These are phyloP conservation scores for Dactylellina haptotyla DNA, from an alignment of 2,329 filamentous ascomycete species.

Conservation along the genomic window DNA sequence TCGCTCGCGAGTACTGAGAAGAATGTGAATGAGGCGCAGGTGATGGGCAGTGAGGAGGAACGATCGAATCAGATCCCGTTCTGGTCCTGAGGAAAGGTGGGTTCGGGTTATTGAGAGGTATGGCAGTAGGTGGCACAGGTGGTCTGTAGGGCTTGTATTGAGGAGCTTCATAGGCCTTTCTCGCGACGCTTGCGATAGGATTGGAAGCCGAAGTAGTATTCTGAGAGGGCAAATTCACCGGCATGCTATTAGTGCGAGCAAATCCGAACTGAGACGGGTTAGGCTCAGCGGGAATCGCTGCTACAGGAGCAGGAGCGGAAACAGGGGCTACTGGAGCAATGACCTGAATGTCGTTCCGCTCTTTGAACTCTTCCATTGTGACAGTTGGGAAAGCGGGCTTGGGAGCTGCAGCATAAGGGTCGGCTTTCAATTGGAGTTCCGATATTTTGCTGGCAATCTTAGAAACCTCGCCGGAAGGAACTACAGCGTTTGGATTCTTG, in stretches of 20 bases:
- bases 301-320: neutral
- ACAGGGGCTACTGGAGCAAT: too few relatives aligned
- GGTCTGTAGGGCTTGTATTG: slow-evolving; percentile 52
- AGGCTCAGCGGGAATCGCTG: neutral
- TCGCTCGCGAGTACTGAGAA: slow-evolving; percentile 3
- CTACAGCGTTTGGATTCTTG: slow-evolving; percentile 41
- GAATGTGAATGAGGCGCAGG: slow-evolving; percentile 23
- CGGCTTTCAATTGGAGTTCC: slow-evolving; percentile 48
- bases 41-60: slow-evolving; percentile 34
- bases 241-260: slow-evolving; percentile 43
- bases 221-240: slow-evolving; percentile 30
- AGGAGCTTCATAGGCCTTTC: slow-evolving; percentile 24
- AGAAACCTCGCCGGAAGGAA: slow-evolving; percentile 44
- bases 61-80: slow-evolving; percentile 24
- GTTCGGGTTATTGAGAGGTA: slow-evolving; percentile 1
- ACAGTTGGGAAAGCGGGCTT: slow-evolving; percentile 43
- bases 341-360: slow-evolving; percentile 33
- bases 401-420: slow-evolving; percentile 34
- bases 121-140: slow-evolving; percentile 11
- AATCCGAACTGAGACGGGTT: slow-evolving; percentile 35
- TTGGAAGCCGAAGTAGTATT: neutral
- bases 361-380: slow-evolving; percentile 49
- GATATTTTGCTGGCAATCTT: slow-evolving; percentile 50
- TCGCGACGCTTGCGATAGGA: slow-evolving; percentile 1
- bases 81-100: slow-evolving; percentile 27